Evolutionary conservation across 345 rosid species (phyloP).

Genomic region (Moricandia arvensis): DNA sequence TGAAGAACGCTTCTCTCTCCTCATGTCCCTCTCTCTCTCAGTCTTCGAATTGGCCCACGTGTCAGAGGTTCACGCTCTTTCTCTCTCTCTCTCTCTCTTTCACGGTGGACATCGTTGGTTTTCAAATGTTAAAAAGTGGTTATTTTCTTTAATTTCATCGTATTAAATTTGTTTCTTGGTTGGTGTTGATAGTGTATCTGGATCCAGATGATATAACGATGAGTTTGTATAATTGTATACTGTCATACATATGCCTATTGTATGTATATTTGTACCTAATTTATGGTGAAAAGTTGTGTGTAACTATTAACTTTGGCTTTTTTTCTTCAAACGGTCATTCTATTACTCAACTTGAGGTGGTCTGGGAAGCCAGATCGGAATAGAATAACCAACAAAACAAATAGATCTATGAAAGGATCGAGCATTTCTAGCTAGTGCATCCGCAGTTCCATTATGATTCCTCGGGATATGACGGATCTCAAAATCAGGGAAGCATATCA

Average conservation of each 20-base stretch:
- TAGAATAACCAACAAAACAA: too few species aligned
- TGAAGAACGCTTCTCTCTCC: constrained; percentile 22
- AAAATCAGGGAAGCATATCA: too few species aligned
- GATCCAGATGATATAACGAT: constrained; percentile 27
- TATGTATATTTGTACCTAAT: constrained; percentile 9
- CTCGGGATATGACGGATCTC: too few species aligned
- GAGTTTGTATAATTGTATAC: constrained; percentile 33
- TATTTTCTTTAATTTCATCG: not conserved
- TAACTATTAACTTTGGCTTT: not conserved
- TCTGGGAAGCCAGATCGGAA: too few species aligned
- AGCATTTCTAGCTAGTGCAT: too few species aligned
- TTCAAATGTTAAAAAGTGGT: not conserved
- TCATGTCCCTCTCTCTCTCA: constrained; percentile 10
- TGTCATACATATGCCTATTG: constrained; percentile 19
- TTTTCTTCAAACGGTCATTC: too few species aligned
- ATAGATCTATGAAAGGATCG: too few species aligned
- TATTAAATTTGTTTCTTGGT: constrained; percentile 27
- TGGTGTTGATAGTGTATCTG: constrained; percentile 36
- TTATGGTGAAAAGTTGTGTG: constrained; percentile 22
- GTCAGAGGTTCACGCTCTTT: constrained; percentile 6
- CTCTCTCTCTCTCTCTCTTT: constrained; percentile 1
- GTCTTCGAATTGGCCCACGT: constrained; percentile 6
- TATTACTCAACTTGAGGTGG: too few species aligned
- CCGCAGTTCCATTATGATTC: too few species aligned
- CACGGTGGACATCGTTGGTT: not conserved